Percentiles rank a stretch among this genome's conserved stretches.
phyloP scores from a whole-genome alignment of 2,329 filamentous ascomycete species.

The Mollisiaceae sp. region DNA sequence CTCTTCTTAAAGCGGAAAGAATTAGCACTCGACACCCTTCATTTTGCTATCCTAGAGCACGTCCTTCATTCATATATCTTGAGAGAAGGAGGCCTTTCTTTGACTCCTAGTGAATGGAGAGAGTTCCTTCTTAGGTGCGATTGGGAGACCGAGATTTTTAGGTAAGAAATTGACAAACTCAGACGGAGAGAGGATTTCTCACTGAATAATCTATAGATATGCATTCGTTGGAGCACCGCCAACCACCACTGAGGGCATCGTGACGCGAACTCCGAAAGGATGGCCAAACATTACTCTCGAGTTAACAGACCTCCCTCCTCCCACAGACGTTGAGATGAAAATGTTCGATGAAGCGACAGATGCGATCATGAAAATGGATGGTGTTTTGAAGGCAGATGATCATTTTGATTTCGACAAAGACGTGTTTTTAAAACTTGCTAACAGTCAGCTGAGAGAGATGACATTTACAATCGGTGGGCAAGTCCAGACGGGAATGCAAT shows the following conservation, averaged over 20 bases:
- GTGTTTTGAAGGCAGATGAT: background rate
- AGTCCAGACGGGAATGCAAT: background rate
- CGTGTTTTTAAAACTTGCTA: background rate
- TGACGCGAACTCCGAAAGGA: background rate
- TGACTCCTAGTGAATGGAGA: background rate
- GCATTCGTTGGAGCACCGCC: background rate
- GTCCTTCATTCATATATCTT: background rate
- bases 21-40: background rate
- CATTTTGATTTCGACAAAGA: background rate
- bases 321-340: background rate
- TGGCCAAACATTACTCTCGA: background rate
- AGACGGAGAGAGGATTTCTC: background rate
- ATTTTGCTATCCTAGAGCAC: background rate
- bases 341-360: background rate
- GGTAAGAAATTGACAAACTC: background rate
- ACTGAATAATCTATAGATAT: background rate
- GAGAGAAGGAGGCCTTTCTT: background rate
- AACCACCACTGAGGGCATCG: background rate
- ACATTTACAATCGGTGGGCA: background rate
- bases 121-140: background rate
- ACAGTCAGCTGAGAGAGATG: background rate
- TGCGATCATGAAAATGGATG: background rate
- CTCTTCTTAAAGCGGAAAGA: background rate
- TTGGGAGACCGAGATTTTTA: background rate
- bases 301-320: background rate